Evolutionary conservation across 768 basidiomycete genomes (phyloP).

Genomic region (Panus rudis): DNA sequence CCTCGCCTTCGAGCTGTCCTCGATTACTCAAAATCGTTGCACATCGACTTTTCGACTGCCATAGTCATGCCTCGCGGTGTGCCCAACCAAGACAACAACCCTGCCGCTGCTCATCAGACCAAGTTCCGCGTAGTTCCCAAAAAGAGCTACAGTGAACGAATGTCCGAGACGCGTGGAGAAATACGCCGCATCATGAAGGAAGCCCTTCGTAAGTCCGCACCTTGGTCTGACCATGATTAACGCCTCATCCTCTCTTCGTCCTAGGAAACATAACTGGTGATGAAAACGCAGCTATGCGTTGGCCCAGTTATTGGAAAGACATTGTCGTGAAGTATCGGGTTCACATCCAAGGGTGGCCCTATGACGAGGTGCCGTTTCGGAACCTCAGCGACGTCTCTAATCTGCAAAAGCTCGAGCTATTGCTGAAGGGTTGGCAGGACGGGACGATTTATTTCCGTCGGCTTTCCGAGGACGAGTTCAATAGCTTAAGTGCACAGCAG

Average conservation of each 20-base stretch:
- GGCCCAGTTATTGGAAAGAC: slow-evolving; percentile 20
- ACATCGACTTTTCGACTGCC: background rate
- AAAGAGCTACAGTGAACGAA: slow-evolving; percentile 21
- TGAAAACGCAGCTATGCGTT: slow-evolving; percentile 20
- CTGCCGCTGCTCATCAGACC: slow-evolving; percentile 12
- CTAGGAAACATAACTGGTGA: slow-evolving; percentile 20
- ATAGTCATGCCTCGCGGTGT: slow-evolving; percentile 10
- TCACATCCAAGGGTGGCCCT: slow-evolving; percentile 23
- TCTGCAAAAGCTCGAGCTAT: slow-evolving; percentile 19
- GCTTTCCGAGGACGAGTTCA: slow-evolving; percentile 17
- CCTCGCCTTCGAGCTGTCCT: too few species aligned
- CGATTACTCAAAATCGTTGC: too few species aligned
- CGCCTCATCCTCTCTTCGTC: background rate
- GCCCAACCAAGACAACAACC: slow-evolving; percentile 8
- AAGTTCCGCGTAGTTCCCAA: slow-evolving; percentile 20
- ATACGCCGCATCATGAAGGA: slow-evolving; percentile 19
- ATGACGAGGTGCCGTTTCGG: slow-evolving; percentile 21
- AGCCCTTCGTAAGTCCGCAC: slow-evolving; percentile 15
- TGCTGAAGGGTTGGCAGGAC: slow-evolving; percentile 18
- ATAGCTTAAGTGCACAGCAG: slow-evolving; percentile 7
- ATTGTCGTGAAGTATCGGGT: slow-evolving; percentile 22
- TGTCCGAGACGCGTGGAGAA: slow-evolving; percentile 21
- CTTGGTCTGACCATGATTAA: background rate
- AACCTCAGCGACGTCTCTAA: slow-evolving; percentile 24
- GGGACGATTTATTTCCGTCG: slow-evolving; percentile 18